phyloP scores from a whole-genome alignment of 176 grass and related monocot species.

The Lolium rigidum region DNA sequence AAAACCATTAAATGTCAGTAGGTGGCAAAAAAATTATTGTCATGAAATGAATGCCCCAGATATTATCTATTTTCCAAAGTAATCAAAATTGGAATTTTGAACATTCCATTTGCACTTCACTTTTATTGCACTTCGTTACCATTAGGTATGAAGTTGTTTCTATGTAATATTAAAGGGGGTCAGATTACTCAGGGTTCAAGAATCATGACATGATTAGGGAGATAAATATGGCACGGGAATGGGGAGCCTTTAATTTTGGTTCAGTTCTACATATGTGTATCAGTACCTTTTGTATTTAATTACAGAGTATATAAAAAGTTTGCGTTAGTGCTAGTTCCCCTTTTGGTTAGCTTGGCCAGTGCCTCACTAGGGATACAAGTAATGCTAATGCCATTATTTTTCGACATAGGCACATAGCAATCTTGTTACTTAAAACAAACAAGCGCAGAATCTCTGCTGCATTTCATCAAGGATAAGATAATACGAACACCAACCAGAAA shows the following conservation, averaged over 20 bases:
- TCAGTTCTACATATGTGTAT: neutral
- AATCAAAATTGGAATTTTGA: neutral
- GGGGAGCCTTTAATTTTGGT: neutral
- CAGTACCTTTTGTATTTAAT: neutral
- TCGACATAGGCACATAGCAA: neutral
- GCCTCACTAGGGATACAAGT: neutral
- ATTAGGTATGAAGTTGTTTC: neutral
- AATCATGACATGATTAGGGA: neutral
- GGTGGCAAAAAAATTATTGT: neutral
- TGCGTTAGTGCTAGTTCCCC: neutral
- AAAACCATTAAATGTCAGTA: neutral
- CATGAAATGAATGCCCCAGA: no score
- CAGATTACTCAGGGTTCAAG: no score
- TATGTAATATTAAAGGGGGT: neutral
- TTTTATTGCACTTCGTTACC: neutral
- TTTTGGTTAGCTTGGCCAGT: neutral
- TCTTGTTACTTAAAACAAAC: neutral
- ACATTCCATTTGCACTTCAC: neutral
- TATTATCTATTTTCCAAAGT: neutral
- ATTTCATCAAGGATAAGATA: neutral
- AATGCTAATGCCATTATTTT: neutral
- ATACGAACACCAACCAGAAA: neutral
- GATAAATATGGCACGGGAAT: neutral
- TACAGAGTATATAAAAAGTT: neutral
- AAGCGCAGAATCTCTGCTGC: neutral